Evolutionary conservation across 1,284 basidiomycete genomes (phyloP).

Genomic region (Naganishia cerealis): DNA sequence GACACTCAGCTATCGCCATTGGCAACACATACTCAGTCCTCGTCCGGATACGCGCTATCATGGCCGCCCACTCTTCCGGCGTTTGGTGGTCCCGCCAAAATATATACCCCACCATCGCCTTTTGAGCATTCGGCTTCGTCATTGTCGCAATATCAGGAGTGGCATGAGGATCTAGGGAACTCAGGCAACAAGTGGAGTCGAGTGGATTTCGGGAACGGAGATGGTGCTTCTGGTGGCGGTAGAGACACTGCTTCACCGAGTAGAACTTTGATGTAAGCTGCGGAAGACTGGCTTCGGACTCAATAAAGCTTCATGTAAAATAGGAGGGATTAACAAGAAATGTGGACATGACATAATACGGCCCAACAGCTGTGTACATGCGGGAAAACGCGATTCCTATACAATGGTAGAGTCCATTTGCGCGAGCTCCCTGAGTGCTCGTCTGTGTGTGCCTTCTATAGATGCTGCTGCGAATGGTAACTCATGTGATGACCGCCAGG

Average conservation of each 20-base stretch:
- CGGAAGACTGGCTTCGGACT: slow-evolving; percentile 22
- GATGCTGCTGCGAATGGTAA: neutral
- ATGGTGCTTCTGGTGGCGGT: neutral
- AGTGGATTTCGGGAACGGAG: slow-evolving; percentile 10
- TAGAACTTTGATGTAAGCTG: slow-evolving; percentile 21
- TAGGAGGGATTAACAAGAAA: neutral
- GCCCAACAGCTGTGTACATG: neutral
- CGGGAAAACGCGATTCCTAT: neutral
- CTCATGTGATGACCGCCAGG: neutral
- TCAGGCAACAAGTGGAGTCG: slow-evolving; percentile 4
- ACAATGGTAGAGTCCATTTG: neutral
- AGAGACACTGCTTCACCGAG: slow-evolving; percentile 7
- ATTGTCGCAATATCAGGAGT: neutral
- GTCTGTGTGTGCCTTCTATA: neutral
- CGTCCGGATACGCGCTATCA: neutral
- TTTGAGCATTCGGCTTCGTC: slow-evolving; percentile 5
- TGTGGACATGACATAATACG: neutral
- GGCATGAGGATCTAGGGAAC: slow-evolving; percentile 3
- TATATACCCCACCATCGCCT: slow-evolving; percentile 20
- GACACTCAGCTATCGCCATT: slow-evolving; percentile 9
- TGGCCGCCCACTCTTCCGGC: slow-evolving; percentile 11
- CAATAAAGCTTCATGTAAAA: neutral
- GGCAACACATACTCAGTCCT: neutral
- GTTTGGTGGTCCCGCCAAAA: slow-evolving; percentile 12
- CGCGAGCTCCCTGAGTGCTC: neutral